These are phyloP conservation scores for Fusarium sp. DNA, from an alignment of 2,329 filamentous ascomycete genomes.

Conservation along the genomic window DNA sequence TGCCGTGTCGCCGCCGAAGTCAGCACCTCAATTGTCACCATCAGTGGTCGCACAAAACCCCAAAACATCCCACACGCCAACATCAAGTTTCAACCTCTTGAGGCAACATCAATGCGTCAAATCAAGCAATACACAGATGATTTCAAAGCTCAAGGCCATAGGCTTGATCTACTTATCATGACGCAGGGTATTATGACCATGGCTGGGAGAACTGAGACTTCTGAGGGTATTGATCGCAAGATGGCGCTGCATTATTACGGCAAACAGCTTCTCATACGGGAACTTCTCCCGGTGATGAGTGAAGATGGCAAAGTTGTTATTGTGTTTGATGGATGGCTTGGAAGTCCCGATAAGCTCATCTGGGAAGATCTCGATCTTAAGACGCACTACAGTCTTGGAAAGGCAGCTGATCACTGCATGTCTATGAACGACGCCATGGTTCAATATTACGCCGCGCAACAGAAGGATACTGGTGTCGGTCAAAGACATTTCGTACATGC, in stretches of 20 bases:
- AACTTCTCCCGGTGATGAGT: slow-evolving; percentile 51
- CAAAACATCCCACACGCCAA: slow-evolving; percentile 44
- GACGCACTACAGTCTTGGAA: slow-evolving; percentile 45
- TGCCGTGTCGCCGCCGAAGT: slow-evolving; percentile 45
- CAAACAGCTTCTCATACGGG: slow-evolving; percentile 54
- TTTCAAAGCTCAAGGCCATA: slow-evolving; percentile 40
- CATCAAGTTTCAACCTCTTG: slow-evolving; percentile 46
- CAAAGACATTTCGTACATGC: slow-evolving; percentile 52
- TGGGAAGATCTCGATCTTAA: slow-evolving; percentile 55
- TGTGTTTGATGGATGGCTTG: slow-evolving; percentile 47
- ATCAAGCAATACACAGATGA: slow-evolving; percentile 49
- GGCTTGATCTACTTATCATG: slow-evolving; percentile 52
- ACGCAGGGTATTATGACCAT: slow-evolving; percentile 52
- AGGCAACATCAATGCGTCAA: slow-evolving; percentile 47
- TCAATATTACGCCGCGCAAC: slow-evolving; percentile 46
- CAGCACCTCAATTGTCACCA: slow-evolving; percentile 43
- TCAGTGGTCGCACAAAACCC: slow-evolving; percentile 48
- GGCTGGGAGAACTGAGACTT: slow-evolving; percentile 51
- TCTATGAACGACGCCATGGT: slow-evolving; percentile 54
- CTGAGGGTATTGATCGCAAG: slow-evolving; percentile 57
- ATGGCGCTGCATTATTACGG: slow-evolving; percentile 60
- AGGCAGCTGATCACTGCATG: slow-evolving; percentile 50
- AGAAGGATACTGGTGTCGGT: slow-evolving; percentile 6
- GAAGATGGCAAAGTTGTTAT: slow-evolving; percentile 52
- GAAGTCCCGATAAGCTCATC: slow-evolving; percentile 47